Percentiles rank a stretch among this genome's conserved stretches.
phyloP scores from a whole-genome alignment of 2,329 filamentous ascomycete species.

The Fusarium compactum region DNA sequence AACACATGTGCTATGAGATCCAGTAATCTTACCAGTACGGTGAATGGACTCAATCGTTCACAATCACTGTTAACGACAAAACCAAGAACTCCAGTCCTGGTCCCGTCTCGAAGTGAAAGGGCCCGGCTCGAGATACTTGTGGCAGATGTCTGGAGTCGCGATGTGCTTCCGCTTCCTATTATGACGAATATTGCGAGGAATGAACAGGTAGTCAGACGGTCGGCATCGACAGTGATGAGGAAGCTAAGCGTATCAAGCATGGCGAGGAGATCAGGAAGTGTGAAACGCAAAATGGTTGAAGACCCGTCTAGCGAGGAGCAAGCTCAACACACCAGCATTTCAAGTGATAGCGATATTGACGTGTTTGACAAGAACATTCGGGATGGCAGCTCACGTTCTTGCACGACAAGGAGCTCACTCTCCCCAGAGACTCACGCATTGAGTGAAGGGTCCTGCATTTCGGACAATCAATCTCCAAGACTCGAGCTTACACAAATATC shows the following conservation, averaged over 20 bases:
- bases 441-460: slow-evolving; percentile 1
- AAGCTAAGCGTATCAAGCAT: slow-evolving; percentile 88
- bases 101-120: slow-evolving; percentile 80
- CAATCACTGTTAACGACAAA: slow-evolving; percentile 82
- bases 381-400: slow-evolving; percentile 21
- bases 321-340: slow-evolving; percentile 21
- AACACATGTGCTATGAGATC: slow-evolving; percentile 81
- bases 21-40: slow-evolving; percentile 53
- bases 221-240: slow-evolving; percentile 88
- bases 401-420: slow-evolving; percentile 21
- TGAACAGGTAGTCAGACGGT: slow-evolving; percentile 79
- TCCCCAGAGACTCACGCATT: slow-evolving; percentile 17
- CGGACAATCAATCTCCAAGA: slow-evolving; percentile 2
- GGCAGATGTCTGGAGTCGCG: slow-evolving; percentile 85
- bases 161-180: slow-evolving; percentile 83
- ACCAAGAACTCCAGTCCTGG: slow-evolving; percentile 74
- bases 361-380: slow-evolving; percentile 14
- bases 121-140: slow-evolving; percentile 80
- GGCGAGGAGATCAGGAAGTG: slow-evolving; percentile 75
- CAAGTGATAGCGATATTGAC: slow-evolving; percentile 24
- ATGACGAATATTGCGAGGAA: slow-evolving; percentile 75
- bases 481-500: slow-evolving; percentile 17
- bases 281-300: slow-evolving; percentile 45
- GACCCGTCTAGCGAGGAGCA: slow-evolving; percentile 11
- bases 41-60: slow-evolving; percentile 76